phyloP scores from a whole-genome alignment of 352 stramenopile species.

The Pythium monospermum region DNA sequence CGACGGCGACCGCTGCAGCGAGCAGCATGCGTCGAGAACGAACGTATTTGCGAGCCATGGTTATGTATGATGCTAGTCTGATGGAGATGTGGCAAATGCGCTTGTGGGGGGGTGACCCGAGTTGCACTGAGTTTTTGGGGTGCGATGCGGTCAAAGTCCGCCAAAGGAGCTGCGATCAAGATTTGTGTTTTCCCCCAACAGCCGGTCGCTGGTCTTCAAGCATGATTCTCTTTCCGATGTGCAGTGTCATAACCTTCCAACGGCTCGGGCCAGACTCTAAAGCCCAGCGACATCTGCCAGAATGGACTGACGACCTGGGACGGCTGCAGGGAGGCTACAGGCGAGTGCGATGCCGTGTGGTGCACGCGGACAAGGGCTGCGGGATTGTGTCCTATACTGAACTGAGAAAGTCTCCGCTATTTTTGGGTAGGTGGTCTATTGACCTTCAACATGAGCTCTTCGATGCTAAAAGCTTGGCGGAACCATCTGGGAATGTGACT shows the following conservation, averaged over 20 bases:
- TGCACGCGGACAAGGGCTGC: no score
- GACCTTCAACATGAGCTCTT: no score
- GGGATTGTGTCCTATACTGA: no score
- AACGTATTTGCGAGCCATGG: not conserved
- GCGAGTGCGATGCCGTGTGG: not conserved
- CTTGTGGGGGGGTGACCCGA: not conserved
- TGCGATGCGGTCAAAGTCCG: not conserved
- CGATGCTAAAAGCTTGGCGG: slow-evolving; percentile 20
- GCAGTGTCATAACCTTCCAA: no score
- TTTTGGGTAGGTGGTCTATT: no score
- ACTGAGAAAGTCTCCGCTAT: no score
- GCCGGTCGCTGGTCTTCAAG: no score
- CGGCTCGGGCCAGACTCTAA: slow-evolving; percentile 1
- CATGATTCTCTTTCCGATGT: no score
- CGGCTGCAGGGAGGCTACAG: no score
- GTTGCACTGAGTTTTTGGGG: slow-evolving; percentile 3
- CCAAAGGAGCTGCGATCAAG: slow-evolving; percentile 1
- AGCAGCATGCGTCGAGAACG: not conserved
- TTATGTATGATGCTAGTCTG: not conserved
- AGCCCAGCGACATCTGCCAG: not conserved
- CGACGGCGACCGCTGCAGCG: not conserved
- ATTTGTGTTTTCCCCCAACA: no score
- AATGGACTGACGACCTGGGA: not conserved
- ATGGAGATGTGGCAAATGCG: not conserved
- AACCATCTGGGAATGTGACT: slow-evolving; percentile 15